Percentiles rank a stretch among this genome's conserved stretches.
phyloP scores from a whole-genome alignment of 2,329 filamentous ascomycete genomes.

The Colletotrichum orbiculare region DNA sequence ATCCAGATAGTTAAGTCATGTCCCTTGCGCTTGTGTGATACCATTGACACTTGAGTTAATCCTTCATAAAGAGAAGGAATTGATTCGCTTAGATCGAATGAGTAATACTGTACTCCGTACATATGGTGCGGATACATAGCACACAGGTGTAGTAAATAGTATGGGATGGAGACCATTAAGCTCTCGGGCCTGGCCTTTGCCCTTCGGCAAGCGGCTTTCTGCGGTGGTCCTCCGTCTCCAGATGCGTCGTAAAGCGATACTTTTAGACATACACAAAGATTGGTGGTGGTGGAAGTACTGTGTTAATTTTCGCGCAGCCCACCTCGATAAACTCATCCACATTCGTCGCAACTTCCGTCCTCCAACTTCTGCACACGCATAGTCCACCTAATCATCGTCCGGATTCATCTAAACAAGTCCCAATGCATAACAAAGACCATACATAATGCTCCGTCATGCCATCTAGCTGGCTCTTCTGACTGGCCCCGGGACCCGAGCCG shows the following conservation, averaged over 20 bases:
- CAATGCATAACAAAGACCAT: conserved; percentile 17
- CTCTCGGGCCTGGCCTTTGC: conserved; percentile 22
- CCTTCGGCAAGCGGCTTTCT: conserved; percentile 17
- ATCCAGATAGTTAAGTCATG: conserved; percentile 8
- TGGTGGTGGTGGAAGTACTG: neutral
- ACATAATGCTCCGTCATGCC: conserved; percentile 23
- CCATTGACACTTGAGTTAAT: neutral
- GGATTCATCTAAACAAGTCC: conserved; percentile 28
- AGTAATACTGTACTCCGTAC: too few relatives aligned
- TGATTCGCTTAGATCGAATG: too few relatives aligned
- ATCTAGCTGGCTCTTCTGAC: neutral
- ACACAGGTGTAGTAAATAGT: neutral
- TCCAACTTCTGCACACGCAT: conserved; percentile 25
- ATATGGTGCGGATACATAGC: too few relatives aligned
- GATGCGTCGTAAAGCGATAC: conserved; percentile 3
- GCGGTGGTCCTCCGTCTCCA: conserved; percentile 10
- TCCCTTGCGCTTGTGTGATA: neutral
- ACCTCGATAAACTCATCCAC: neutral
- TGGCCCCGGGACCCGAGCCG: conserved; percentile 11
- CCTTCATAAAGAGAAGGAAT: conserved; percentile 3
- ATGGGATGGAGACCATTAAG: conserved; percentile 26
- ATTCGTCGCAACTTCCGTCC: conserved; percentile 26
- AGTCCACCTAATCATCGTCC: conserved; percentile 21
- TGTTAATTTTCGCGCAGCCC: neutral
- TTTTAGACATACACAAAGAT: neutral